Evolutionary conservation across 306 rosid species (phyloP), one percentile per base, ranked within the genome.

Genomic region (Herpetospermum pedunculosum): DNA sequence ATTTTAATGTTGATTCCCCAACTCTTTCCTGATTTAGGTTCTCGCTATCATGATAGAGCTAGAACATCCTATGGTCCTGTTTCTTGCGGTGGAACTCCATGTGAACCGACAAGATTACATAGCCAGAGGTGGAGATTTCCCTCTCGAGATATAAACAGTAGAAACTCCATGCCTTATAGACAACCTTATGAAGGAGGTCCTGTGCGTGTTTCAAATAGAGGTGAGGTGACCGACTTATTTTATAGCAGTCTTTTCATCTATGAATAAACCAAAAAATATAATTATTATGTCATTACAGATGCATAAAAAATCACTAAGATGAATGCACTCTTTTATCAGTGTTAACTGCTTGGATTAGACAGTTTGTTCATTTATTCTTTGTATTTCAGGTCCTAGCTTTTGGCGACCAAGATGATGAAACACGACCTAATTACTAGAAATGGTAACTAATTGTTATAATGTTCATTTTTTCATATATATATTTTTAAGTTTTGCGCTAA

Each of bases 121-220:
- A 83, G 78, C 74, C 96, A 88, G 72, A 92, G 90, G 37, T 87
- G 90, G 97, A 87, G 97, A 79, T 89, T 71, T 87, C 92, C 94
- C 76, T 87, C 94, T 11, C 83, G 85, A 23, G 88, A 88, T 29
- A 70, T 83, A 83, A 86, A 77, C 76, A 88, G 88, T 73, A 80
- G 96, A 78, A 84, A 89, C 65, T 75, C 88, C 65, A 49, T 88
- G 78, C 85, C 96, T 72, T 90, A 75, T 64, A 84, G 89, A 80
- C 97, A 91, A 37, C 96, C 96, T 76, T 92, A 79, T 79, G 94
- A 87, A 40, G 96, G 91, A 40, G 96, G 91, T 79, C 87, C 84
- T 8, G 87, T 91, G 73, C 93, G 94, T 19, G 89, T 87, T 49
- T 62, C 87, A 35, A 82, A 80, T 77, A 87, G 94, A 93, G 92